phyloP scores from a whole-genome alignment of 2,329 filamentous ascomycete genomes.

The Sclerotinia minor region DNA sequence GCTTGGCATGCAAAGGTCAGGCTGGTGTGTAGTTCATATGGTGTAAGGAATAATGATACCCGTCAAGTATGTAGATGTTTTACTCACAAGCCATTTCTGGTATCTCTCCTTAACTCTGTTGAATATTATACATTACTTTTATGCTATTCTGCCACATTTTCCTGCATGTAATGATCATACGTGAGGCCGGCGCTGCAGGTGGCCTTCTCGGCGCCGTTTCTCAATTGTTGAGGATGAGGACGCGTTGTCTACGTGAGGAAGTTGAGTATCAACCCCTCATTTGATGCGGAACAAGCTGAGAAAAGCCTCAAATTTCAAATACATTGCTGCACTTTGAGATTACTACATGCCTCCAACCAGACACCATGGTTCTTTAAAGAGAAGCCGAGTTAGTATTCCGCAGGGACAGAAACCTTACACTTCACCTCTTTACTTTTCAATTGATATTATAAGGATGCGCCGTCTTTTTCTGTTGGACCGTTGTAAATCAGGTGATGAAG shows the following conservation, averaged over 20 bases:
- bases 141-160: background rate
- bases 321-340: background rate
- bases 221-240: background rate
- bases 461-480: too few species aligned
- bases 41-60: conserved; percentile 25
- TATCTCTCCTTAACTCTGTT: background rate
- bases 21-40: conserved; percentile 16
- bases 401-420: too few species aligned
- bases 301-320: background rate
- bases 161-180: background rate
- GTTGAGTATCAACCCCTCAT: background rate
- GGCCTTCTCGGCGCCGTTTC: background rate
- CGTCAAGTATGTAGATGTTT: conserved; percentile 18
- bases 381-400: too few species aligned
- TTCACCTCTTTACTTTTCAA: background rate
- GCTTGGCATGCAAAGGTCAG: background rate
- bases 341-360: background rate
- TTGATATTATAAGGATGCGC: background rate
- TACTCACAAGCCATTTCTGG: conserved; percentile 4
- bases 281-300: background rate
- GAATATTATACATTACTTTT: conserved; percentile 1
- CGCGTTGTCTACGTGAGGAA: background rate
- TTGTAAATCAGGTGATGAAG: background rate
- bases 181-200: background rate
- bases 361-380: background rate